A percentile compares a stretch with the other conserved stretches of the same genome.
Conservation (phyloP, 441 rosid genomes). For the Lagerstroemia fauriei region DNA sequence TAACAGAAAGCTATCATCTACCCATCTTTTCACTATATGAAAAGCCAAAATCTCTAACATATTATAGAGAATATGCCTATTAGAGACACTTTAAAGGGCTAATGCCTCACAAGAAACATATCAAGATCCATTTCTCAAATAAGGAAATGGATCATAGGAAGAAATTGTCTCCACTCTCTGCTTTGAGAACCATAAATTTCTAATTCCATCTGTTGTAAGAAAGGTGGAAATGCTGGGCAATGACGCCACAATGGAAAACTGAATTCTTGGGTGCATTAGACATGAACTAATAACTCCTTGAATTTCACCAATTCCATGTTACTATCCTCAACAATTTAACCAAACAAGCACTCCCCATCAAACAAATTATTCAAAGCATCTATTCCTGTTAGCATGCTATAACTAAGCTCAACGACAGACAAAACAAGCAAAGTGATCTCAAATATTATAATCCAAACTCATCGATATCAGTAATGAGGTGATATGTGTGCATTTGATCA, state of each 20-base stretch:
- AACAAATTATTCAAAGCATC: background rate
- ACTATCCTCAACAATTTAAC: background rate
- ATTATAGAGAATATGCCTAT: background rate
- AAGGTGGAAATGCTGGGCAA: background rate
- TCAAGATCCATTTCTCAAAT: background rate
- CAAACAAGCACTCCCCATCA: background rate
- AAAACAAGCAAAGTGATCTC: background rate
- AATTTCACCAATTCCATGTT: background rate
- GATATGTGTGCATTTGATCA: background rate
- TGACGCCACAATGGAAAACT: background rate
- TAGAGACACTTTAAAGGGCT: background rate
- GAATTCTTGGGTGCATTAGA: background rate
- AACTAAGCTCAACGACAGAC: background rate
- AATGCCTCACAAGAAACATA: background rate
- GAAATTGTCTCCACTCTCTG: background rate
- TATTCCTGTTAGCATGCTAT: background rate
- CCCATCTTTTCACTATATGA: background rate
- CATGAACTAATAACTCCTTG: background rate
- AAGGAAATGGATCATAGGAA: background rate
- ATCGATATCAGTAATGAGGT: background rate
- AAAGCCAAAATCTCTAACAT: background rate
- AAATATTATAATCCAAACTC: background rate
- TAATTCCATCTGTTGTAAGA: background rate
- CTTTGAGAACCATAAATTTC: background rate
- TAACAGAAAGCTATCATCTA: background rate